Conservation (phyloP, 2,329 filamentous ascomycete species). For the Volutella citrinella region DNA sequence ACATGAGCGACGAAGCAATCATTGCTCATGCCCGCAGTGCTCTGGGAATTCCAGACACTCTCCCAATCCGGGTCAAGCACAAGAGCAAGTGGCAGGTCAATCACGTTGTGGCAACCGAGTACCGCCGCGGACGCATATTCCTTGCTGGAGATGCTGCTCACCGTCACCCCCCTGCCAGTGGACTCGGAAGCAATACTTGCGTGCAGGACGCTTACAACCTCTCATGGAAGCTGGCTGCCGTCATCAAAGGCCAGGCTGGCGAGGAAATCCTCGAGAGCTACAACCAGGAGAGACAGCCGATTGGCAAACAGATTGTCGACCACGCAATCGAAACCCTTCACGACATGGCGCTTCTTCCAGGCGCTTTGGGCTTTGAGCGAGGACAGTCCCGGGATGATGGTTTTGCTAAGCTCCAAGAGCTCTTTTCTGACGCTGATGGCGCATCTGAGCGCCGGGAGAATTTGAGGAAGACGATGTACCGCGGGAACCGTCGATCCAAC, state of each 20-base stretch:
- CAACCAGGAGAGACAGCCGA: slow-evolving; percentile 45
- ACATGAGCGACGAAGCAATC: slow-evolving; percentile 10
- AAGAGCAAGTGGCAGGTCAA: slow-evolving; percentile 14
- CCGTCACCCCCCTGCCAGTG: slow-evolving; percentile 55
- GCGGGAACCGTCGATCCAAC: slow-evolving; percentile 10
- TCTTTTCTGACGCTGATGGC: slow-evolving; percentile 11
- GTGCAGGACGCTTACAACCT: slow-evolving; percentile 55
- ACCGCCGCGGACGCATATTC: slow-evolving; percentile 9
- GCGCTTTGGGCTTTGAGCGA: slow-evolving; percentile 40
- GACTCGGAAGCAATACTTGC: slow-evolving; percentile 56
- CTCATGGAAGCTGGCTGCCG: slow-evolving; percentile 52
- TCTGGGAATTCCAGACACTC: slow-evolving; percentile 7
- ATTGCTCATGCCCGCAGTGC: slow-evolving; percentile 9
- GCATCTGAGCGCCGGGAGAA: slow-evolving; percentile 8
- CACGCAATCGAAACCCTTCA: slow-evolving; percentile 56
- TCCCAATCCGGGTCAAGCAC: slow-evolving; percentile 13
- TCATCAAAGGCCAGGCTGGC: slow-evolving; percentile 31
- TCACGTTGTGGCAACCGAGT: slow-evolving; percentile 11
- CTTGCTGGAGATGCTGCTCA: slow-evolving; percentile 54
- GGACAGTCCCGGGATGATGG: slow-evolving; percentile 11
- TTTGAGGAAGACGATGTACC: slow-evolving; percentile 3
- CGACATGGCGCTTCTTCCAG: slow-evolving; percentile 47
- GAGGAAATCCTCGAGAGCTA: slow-evolving; percentile 41
- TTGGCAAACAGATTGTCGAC: slow-evolving; percentile 45
- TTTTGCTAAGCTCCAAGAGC: slow-evolving; percentile 10